phyloP scores from a whole-genome alignment of 495 filamentous ascomycete species.

The Penicillium riverlandense region DNA sequence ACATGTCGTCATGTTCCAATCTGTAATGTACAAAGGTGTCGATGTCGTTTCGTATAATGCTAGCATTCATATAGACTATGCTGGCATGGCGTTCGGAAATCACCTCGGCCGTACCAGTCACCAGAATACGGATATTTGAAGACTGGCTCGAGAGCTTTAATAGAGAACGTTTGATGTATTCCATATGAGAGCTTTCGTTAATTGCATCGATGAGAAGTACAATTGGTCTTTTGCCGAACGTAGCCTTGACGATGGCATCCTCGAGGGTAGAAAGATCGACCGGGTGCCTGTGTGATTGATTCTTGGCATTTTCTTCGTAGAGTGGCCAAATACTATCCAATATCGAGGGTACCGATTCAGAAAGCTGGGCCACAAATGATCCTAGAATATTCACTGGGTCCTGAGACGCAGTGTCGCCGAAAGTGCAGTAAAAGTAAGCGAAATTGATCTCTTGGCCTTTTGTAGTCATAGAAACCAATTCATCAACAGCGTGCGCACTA shows the following conservation, averaged over 20 bases:
- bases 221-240: not conserved
- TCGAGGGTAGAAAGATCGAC: constrained; percentile 10
- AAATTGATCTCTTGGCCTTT: not conserved
- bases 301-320: constrained; percentile 9
- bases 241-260: constrained; percentile 8
- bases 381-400: constrained; percentile 9
- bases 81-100: not conserved
- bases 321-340: constrained; percentile 6
- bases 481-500: constrained; percentile 14
- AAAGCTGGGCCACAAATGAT: constrained; percentile 14
- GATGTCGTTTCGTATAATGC: constrained; percentile 9
- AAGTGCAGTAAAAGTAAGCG: constrained; percentile 19
- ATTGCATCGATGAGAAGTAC: constrained; percentile 13
- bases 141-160: constrained; percentile 5
- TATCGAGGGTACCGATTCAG: constrained; percentile 5
- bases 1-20: constrained; percentile 2
- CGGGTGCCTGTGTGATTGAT: constrained; percentile 7
- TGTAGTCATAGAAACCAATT: constrained; percentile 6
- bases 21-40: constrained; percentile 9
- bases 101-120: constrained; percentile 7
- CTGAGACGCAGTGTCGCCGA: constrained; percentile 14
- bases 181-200: constrained; percentile 12
- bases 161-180: constrained; percentile 7
- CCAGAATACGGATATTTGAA: constrained; percentile 10
- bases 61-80: constrained; percentile 6